Evolutionary conservation across 2,329 filamentous ascomycete species (phyloP), one percentile per base, ranked within the genome.

Genomic region (Huntiella omanensis): DNA sequence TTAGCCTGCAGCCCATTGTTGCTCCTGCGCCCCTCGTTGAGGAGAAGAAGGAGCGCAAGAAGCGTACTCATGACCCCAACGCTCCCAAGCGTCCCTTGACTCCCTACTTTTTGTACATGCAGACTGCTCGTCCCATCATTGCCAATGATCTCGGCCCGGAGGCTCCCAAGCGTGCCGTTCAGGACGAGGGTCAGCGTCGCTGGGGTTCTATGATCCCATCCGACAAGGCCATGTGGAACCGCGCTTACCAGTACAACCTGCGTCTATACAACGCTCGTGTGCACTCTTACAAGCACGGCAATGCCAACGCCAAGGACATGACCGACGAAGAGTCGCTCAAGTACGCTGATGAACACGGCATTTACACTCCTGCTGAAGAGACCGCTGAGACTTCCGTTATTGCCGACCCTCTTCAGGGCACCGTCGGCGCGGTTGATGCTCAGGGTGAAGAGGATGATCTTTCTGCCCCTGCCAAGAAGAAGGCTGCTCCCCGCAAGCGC

Each of bases 51-150:
- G 86, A 91, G 71, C 80, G 83, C 62, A 88, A 91, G 72, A 87
- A 87, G 70, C 75, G 79, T 51, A 77, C 77, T 37, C 78, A 83
- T 57, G 88, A 96, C 60, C 87, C 87, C 54, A 93, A 94, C 61
- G 87, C 87, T 5, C 88, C 88, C 50, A 96, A 95, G 74, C 78
- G 87, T 43, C 87, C 88, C 6, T 64, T 95, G 58, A 96, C 88
- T 4, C 86, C 88, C 2, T 95, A 92, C 68, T 94, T 96, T 69
- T 68, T 95, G 51, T 96, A 86, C 68, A 85, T 93, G 70, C 82
- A 92, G 61, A 80, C 82, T 53, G 85, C 85, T 53, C 82, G 91
- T 43, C 73, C 78, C 44, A 80, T 83, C 59, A 91, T 96, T 54
- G 80, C 83, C 48, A 70, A 69, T 33, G 85, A 92, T 55, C 71